A percentile compares a stretch with the other conserved stretches of the same genome.
Evolutionary conservation across 108 stramenopile genomes (phyloP).

Genomic region (Cyclostephanos tholiformis): DNA sequence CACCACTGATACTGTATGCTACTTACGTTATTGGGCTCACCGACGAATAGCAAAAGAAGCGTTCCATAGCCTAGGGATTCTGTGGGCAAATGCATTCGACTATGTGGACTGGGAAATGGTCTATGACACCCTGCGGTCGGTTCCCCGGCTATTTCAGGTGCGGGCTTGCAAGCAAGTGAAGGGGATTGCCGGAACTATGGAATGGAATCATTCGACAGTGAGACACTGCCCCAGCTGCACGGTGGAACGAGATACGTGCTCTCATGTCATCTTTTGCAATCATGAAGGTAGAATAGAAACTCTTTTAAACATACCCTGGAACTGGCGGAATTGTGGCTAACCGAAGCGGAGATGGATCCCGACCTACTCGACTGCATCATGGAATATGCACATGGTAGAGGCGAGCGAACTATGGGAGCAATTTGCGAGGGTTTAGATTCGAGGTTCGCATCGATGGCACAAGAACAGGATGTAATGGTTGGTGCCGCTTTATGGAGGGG

Average conservation of each 20-base stretch:
- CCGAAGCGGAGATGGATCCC: too few species aligned
- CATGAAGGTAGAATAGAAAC: not conserved
- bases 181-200: not conserved
- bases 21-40: slow-evolving; percentile 15
- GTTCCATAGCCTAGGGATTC: not conserved
- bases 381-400: too few species aligned
- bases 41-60: not conserved
- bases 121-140: not conserved
- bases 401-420: too few species aligned
- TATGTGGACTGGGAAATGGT: not conserved
- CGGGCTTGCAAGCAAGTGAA: not conserved
- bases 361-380: too few species aligned
- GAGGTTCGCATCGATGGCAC: too few species aligned
- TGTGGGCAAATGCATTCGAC: not conserved
- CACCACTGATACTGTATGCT: slow-evolving; percentile 8
- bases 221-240: too few species aligned
- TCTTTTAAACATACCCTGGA: not conserved
- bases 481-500: too few species aligned
- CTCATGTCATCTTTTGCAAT: too few species aligned
- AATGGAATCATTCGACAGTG: not conserved
- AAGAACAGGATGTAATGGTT: too few species aligned
- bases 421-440: too few species aligned
- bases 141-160: too few species aligned
- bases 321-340: not conserved
- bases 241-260: not conserved